Conservation (phyloP, 2,329 filamentous ascomycete genomes). For the Elsinoe perseae region DNA sequence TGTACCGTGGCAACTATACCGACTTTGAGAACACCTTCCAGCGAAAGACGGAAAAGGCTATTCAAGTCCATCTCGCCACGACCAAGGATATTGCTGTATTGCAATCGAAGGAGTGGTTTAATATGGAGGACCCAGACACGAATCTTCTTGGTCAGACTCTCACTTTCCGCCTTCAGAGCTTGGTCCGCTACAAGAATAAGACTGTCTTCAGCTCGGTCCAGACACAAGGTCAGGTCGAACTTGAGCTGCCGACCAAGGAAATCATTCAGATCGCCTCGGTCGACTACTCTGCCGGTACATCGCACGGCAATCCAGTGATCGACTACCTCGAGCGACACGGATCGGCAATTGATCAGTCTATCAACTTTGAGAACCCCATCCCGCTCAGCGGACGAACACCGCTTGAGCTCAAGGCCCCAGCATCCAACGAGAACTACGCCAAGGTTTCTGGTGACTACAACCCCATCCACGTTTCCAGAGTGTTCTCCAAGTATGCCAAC, state of each 20-base stretch:
- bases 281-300: constrained; percentile 84
- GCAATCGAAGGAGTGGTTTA: constrained; percentile 97
- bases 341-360: constrained; percentile 85
- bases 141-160: constrained; percentile 88
- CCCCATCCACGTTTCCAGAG: constrained; percentile 94
- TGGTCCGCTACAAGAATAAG: constrained; percentile 92
- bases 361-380: constrained; percentile 96
- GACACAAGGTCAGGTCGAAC: constrained; percentile 82
- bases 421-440: constrained; percentile 96
- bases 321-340: constrained; percentile 93
- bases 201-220: constrained; percentile 83
- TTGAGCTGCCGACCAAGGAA: constrained; percentile 95
- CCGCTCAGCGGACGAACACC: constrained; percentile 88
- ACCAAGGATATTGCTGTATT: constrained; percentile 89
- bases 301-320: constrained; percentile 91
- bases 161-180: constrained; percentile 88
- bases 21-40: constrained; percentile 99
- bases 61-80: constrained; percentile 81
- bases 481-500: constrained; percentile 93
- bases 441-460: constrained; percentile 98
- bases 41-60: constrained; percentile 89
- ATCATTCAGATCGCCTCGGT: constrained; percentile 95
- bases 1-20: constrained; percentile 86
- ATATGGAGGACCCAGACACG: constrained; percentile 72
- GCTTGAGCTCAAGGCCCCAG: constrained; percentile 78